Evolutionary conservation across 768 basidiomycete species (phyloP), one percentile per base, ranked within the genome.

Genomic region (Tricholoma sp.): DNA sequence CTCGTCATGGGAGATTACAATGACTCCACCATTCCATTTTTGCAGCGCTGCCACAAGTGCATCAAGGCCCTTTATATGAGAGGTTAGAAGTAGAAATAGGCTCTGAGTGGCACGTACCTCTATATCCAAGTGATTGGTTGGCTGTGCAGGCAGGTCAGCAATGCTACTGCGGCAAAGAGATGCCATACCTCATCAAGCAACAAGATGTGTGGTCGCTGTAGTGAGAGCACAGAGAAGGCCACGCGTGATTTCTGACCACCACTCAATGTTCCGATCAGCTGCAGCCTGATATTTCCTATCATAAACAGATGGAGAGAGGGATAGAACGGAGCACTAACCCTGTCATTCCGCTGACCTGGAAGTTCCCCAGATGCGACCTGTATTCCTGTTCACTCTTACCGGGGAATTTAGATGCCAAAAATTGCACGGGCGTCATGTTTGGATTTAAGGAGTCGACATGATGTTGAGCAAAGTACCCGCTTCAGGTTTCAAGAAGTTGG

Each of bases 211-310:
- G 97, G 97, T 54, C 83, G 83, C 69, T 89, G 89, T 65, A 98
- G 73, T 42, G 91, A 94, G 47, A 96, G 70, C 17, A 86, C 78
- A 2, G 95, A 85, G 72, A 98, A 98, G 1, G 94, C 93, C 12
- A 98, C 96, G 63, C 96, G 87, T 56, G 88, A 91, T 72, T 98
- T 98, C 66, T 98, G 96, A 69, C 96, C 96, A 70, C 95, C 96
- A 63, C 88, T 91, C 11, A 98, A 73, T 0, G 95, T 98, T 20
- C 86, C 92, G 61, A 98, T 98, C 58, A 81, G 74, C 66, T 98
- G 96, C 62, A 98, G 70, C 32, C 88, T 89, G 51, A 34, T 44
- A 34, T 32, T 20, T 29, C 56, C 41, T 32, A 50, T 56, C 20
- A 36, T 53, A 13, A 18, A 48, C 11, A 47, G 11, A 15, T 29